Evolutionary conservation across 495 filamentous ascomycete genomes (phyloP).

Genomic region (Lichina pygmaea): DNA sequence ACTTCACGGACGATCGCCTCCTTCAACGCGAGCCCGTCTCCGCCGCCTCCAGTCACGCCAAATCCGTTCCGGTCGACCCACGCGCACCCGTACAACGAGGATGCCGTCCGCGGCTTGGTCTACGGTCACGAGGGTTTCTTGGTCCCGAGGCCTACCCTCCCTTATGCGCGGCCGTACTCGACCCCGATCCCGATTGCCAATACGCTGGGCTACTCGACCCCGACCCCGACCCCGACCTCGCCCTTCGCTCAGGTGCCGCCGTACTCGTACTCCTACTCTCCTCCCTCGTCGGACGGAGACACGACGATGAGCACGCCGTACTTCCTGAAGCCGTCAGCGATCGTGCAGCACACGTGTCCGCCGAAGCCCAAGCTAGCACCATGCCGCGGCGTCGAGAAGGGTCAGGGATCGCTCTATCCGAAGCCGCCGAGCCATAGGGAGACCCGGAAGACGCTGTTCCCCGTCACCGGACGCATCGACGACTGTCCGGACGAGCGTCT

Average conservation of each 20-base stretch:
- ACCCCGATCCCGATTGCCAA: background rate
- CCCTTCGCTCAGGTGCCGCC: background rate
- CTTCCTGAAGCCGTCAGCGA: slow-evolving; percentile 22
- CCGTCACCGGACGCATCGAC: background rate
- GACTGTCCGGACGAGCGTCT: slow-evolving; percentile 17
- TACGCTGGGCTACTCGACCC: background rate
- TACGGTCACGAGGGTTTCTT: no score
- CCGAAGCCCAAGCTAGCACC: slow-evolving; percentile 28
- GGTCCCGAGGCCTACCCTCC: no score
- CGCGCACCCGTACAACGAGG: no score
- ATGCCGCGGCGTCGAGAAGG: slow-evolving; percentile 3
- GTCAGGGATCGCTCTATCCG: background rate
- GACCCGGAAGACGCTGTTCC: background rate
- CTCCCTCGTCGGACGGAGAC: slow-evolving; percentile 16
- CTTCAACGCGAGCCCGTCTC: background rate
- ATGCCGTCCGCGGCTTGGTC: no score
- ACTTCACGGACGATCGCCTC: background rate
- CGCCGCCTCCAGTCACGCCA: no score
- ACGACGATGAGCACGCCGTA: slow-evolving; percentile 30
- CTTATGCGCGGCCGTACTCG: no score
- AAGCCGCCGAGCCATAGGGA: background rate
- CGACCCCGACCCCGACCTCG: background rate
- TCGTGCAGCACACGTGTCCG: slow-evolving; percentile 48
- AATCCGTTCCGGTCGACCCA: no score
- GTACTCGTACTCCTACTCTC: background rate